These are phyloP conservation scores for Calophaca sinica DNA, from an alignment of 306 rosid species.

Conservation along the genomic window DNA sequence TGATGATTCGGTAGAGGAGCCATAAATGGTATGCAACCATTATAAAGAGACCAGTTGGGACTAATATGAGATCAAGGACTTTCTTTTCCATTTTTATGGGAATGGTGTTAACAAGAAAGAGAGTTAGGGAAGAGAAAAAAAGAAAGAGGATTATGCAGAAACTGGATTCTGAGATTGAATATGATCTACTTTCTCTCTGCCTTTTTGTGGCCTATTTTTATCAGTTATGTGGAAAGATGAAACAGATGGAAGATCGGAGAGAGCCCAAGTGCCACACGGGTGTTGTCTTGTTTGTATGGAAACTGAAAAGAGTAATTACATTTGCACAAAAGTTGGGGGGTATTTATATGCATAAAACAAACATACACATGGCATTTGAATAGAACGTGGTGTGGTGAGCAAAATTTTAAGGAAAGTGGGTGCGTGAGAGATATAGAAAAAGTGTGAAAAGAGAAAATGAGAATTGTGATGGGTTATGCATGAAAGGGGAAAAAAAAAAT, in stretches of 20 bases:
- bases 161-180: conserved; percentile 37
- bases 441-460: no score
- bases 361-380: conserved; percentile 1
- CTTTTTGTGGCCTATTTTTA: neutral
- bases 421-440: neutral
- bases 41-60: conserved; percentile 66
- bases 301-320: conserved; percentile 9
- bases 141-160: neutral
- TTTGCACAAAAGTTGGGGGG: conserved; percentile 12
- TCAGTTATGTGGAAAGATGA: neutral
- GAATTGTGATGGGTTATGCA: no score
- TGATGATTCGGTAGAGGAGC: conserved; percentile 65
- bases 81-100: conserved; percentile 57
- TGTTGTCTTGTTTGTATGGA: conserved; percentile 40
- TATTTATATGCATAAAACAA: conserved; percentile 6
- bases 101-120: conserved; percentile 8
- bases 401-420: neutral
- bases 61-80: conserved; percentile 59
- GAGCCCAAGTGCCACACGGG: conserved; percentile 47
- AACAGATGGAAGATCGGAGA: conserved; percentile 9
- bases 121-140: no score
- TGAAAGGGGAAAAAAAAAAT: no score
- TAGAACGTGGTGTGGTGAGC: neutral
- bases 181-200: conserved; percentile 6
- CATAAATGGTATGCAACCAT: conserved; percentile 78